Evolutionary conservation across 768 basidiomycete genomes (phyloP), one percentile per base, ranked within the genome.

Genomic region (Mycena amicta): DNA sequence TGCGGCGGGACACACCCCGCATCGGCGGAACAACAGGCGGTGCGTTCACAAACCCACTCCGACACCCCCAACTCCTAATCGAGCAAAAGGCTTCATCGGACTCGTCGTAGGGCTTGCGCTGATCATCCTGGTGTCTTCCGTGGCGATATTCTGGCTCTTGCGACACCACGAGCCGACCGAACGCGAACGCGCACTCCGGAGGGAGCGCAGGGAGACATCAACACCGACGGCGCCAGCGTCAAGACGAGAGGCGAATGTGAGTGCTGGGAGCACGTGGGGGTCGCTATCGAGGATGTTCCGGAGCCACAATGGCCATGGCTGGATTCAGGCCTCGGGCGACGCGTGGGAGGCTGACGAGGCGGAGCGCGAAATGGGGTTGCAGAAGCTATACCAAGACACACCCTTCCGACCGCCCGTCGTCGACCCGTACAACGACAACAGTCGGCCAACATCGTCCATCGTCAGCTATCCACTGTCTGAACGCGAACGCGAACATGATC

Each of bases 61-160:
- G 45, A 25, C 6, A 12, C 6, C 8, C 16, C 20, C 26, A 55
- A 4, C 28, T 26, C 16, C 27, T 55, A 27, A 23, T 5, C 33
- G 6, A 18, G n/a, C 8, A 22, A 30, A 11, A 81, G 87, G 79
- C 12, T 90, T 90, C 73, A 80, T 89, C 62, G 83, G 72, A 3
- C 71, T 90, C 37, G 76, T 90, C 39, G 80, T 88, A 33, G 69
- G 74, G 45, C 77, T 90, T 40, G 73, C 76, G 55, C 61, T 81
- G 56, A 72, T 90, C 53, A 81, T 89, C 68, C 61, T 86, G 57
- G 66, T 75, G 28, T 79, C 81, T 50, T 83, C 79, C 67, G 70
- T 74, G 16, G 86, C 79, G 31, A 80, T 86, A 37, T 79, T 81
- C 68, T 78, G 81, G 63, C 80, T 90, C 31, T 73, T 89, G 18